Percentiles rank a stretch among this genome's conserved stretches.
Evolutionary conservation across 176 grass and related monocot genomes (phyloP).

Genomic region (Stipa capillata): DNA sequence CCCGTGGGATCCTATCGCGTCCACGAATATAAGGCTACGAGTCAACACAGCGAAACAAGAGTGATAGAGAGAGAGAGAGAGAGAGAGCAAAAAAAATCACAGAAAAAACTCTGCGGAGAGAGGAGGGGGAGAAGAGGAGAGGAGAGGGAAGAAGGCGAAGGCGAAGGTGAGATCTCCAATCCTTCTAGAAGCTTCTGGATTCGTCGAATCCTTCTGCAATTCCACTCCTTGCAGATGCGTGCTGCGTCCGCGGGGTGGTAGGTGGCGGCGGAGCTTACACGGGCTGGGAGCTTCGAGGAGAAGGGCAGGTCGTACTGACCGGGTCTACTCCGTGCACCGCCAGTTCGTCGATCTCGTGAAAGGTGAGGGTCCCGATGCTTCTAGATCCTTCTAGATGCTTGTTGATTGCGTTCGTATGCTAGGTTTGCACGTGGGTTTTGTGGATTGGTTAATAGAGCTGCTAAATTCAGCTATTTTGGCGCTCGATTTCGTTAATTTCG

Average conservation of each 20-base stretch:
- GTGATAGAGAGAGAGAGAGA: constrained; percentile 24
- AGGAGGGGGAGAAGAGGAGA: not conserved
- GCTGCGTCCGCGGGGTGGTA: not conserved
- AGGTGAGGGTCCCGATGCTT: not conserved
- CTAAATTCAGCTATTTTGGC: constrained; percentile 3
- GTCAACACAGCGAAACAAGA: constrained; percentile 35
- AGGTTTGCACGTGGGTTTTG: not conserved
- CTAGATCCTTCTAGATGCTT: not conserved
- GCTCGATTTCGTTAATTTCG: constrained; percentile 3
- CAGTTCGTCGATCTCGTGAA: constrained; percentile 29
- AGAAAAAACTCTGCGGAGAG: not conserved
- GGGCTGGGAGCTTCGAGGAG: no score
- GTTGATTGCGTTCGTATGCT: not conserved
- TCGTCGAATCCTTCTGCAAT: not conserved
- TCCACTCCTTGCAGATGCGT: not conserved
- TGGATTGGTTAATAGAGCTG: not conserved
- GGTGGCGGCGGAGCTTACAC: no score
- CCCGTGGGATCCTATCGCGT: constrained; percentile 19
- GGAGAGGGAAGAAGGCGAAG: not conserved
- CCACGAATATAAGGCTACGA: constrained; percentile 23
- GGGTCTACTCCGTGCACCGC: no score
- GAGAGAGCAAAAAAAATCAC: constrained; percentile 30
- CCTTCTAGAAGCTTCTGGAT: constrained; percentile 13
- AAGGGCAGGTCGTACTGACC: no score
- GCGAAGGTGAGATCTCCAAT: constrained; percentile 22